Base-by-base conservation (phyloP, 169 alveolate genomes). In the Plasmodium ovale region DNA sequence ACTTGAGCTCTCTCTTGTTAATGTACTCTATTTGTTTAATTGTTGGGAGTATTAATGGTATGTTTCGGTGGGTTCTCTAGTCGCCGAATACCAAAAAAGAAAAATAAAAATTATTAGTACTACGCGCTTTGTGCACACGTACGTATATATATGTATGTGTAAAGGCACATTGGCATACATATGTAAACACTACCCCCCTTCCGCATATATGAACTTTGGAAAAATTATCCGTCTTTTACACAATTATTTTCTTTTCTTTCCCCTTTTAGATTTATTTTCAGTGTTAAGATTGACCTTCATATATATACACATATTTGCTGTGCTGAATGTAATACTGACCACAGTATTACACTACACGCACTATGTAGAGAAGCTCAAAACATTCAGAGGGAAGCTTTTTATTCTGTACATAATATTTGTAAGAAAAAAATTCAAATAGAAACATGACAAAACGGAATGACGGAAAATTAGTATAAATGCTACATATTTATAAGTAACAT, bases 11-110 rank as follows among this genome's bases (percentile, higher is more conserved):
- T 49, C 90, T 68, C 49, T 65, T 82, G 47, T 71, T 64, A 35
- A 68, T 82, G 79, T 82, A 82, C 62, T 68, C 84, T 19, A 65
- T 82, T 51, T 68, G 79, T 65, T 37, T 82, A 42, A 69, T 82
- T 27, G 90, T 82, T 65, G 90, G 72, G 16, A 68, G 35, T 16
- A 82, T 82, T 33, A 67, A 82, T 53, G 84, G 90, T 82, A 51
- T 25, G 67, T 44, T 44, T 27, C 5, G 25, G 27, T n/a, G 12
- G 23, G 7, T 5, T 54, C 19, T 9, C 33, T 69, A 54, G 44
- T 35, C 27, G 16, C 54, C n/a, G 7, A n/a, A 21, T 31, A 31
- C 29, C 56, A 54, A 31, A 33, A 72, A 59, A 19, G 19, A 33
- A 51, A 29, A 65, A 16, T 10, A 44, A 69, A 59, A 27, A 29